Base-by-base conservation (phyloP, 208 protist genomes). In the Trypanosoma mega region DNA sequence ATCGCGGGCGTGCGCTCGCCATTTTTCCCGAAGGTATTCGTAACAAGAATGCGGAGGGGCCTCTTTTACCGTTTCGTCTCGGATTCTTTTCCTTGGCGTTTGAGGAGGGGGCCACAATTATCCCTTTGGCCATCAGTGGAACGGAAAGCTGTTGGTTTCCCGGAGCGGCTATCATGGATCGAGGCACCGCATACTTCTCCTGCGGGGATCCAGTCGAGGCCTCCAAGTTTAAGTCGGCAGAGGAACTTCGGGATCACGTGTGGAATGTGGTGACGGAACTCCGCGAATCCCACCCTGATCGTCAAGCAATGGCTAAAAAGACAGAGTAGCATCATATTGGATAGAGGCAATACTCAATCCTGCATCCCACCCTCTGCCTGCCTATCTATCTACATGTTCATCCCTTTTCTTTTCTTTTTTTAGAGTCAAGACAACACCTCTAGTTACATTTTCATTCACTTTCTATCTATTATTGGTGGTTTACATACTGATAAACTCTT, bases 1-100 rank as follows among this genome's bases (percentile, higher is more conserved):
- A 78, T 16, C 84, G 85, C 26, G 83, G 85, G 8, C 88, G 83
- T 31, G 81, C 81, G 70, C 70, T 94, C n/a, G 83, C 80, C 56
- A 68, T 96, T 3, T 96, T 92, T 53, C 90, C 90, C 5, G 90
- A 96, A 54, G 90, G 90, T 8, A 66, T 80, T 27, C 83, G 90
- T 41, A 93, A 73, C 73, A 61, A 55, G 46, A 68, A 82, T 44
- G 78, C 85, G n/a, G 78, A 85, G 8, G 84, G 85, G 21, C 60
- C 58, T 2, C 66, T 96, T 2, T 68, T 78, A 23, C 80, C 85
- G 0, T 96, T 92, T 56, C 82, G 85, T 29, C 76, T 84, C 11
- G 90, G 90, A 34, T 93, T 93, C 75, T 96, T 93, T 58, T 67
- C 48, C 26, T 72, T 93, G 1, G 86, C 86, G 8, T 43, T 90